Percentiles rank a stretch among this genome's conserved stretches.
Conservation (phyloP, 2,329 filamentous ascomycete species). For the Eutypella sp. region DNA sequence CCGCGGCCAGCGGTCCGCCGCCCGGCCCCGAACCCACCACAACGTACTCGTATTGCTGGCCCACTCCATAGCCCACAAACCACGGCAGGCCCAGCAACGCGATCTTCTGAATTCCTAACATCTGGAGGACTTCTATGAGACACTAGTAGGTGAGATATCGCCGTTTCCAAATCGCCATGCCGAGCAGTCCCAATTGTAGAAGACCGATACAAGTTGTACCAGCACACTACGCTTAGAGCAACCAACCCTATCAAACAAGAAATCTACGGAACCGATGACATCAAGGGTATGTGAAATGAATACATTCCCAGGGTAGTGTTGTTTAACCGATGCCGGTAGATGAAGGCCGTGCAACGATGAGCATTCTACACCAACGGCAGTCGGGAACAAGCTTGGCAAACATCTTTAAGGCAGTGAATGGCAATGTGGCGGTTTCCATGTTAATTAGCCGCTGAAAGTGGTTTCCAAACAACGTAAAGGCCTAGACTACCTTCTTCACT, state of each 20-base stretch:
- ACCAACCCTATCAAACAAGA: neutral
- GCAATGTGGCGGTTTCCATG: neutral
- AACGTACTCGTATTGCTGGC: conserved; percentile 51
- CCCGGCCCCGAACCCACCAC: conserved; percentile 58
- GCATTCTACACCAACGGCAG: too few species aligned
- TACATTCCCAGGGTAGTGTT: too few species aligned
- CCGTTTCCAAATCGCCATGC: too few species aligned
- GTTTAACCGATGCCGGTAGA: neutral
- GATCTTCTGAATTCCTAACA: neutral
- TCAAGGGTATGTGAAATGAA: neutral
- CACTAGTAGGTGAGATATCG: too few species aligned
- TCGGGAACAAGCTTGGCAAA: too few species aligned
- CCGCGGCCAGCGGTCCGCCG: conserved; percentile 52
- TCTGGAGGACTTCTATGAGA: neutral
- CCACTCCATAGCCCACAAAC: conserved; percentile 2
- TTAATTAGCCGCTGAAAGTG: neutral
- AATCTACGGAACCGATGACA: neutral
- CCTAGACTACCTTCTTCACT: too few species aligned
- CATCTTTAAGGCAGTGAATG: too few species aligned
- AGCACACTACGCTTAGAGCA: neutral
- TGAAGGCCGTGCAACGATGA: neutral
- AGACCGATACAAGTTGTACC: neutral
- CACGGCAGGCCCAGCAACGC: conserved; percentile 1
- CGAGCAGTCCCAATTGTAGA: too few species aligned
- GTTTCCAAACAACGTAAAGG: neutral